phyloP scores from a whole-genome alignment of 345 rosid genomes.

The Moringa oleifera region DNA sequence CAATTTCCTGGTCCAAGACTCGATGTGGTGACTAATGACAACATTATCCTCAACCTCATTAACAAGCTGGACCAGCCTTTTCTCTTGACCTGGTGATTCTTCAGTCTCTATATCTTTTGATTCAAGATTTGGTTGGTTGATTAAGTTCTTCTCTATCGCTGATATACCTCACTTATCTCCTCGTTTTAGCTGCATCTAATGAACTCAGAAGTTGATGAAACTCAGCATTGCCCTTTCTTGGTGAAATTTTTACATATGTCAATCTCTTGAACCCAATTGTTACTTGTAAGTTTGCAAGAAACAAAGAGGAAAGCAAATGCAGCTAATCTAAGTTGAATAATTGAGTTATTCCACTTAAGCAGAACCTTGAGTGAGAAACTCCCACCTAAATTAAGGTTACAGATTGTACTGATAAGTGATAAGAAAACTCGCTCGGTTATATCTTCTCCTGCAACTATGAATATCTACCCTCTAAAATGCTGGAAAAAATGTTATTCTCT shows the following conservation, averaged over 20 bases:
- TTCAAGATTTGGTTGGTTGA: background rate
- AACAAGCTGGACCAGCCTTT: conserved; percentile 95
- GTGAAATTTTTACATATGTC: background rate
- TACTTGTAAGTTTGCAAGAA: too few species aligned
- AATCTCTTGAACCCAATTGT: background rate
- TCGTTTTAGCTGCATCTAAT: background rate
- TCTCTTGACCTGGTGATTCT: conserved; percentile 77
- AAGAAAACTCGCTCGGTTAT: too few species aligned
- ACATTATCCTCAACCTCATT: conserved; percentile 78
- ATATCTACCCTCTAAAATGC: background rate
- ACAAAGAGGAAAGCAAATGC: too few species aligned
- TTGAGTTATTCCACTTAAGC: too few species aligned
- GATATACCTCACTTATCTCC: too few species aligned
- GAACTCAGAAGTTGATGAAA: background rate
- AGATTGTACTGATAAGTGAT: too few species aligned
- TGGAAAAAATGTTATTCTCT: background rate
- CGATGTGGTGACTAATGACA: conserved; percentile 90
- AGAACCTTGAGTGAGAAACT: too few species aligned
- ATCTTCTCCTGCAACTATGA: too few species aligned
- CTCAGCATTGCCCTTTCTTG: too few species aligned
- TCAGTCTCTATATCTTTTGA: background rate
- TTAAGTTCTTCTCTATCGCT: background rate
- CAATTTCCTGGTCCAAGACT: conserved; percentile 96
- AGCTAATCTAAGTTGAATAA: too few species aligned
- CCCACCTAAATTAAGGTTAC: too few species aligned